Evolutionary conservation across 192 early-diverging fungal species (phyloP).

Genomic region (Backusella mclennaniae): DNA sequence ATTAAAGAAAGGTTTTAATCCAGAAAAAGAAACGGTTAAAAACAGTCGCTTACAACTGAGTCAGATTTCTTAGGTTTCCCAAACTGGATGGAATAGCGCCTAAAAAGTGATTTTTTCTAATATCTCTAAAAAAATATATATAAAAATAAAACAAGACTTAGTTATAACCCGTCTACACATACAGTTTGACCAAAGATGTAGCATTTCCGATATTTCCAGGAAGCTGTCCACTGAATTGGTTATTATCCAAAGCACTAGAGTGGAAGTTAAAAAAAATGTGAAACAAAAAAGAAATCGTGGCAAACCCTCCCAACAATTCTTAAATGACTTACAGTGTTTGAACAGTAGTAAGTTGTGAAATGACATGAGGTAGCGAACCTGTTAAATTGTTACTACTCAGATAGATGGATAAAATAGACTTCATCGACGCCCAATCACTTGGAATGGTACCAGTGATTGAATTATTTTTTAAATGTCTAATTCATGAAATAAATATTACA

Average conservation of each 20-base stretch:
- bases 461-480: conserved; percentile 35
- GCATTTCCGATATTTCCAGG: conserved; percentile 21
- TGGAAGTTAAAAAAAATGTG: background rate
- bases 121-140: background rate
- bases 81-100: conserved; percentile 13
- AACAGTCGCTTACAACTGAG: conserved; percentile 10
- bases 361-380: conserved; percentile 9
- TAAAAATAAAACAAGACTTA: background rate
- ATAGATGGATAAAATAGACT: background rate
- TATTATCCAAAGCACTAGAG: conserved; percentile 22
- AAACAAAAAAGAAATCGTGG: background rate
- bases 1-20: background rate
- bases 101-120: conserved; percentile 12
- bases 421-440: conserved; percentile 13
- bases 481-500: no score
- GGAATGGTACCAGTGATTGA: conserved; percentile 33
- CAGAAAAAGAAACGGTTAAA: background rate
- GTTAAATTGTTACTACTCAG: conserved; percentile 24
- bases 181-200: conserved; percentile 19
- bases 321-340: conserved; percentile 10
- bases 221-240: conserved; percentile 22
- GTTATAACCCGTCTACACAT: background rate
- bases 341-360: background rate
- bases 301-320: background rate
- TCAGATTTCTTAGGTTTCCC: conserved; percentile 12